These are phyloP conservation scores for Phytophthora chlamydospora DNA, from an alignment of 352 stramenopile genomes.

Conservation along the genomic window DNA sequence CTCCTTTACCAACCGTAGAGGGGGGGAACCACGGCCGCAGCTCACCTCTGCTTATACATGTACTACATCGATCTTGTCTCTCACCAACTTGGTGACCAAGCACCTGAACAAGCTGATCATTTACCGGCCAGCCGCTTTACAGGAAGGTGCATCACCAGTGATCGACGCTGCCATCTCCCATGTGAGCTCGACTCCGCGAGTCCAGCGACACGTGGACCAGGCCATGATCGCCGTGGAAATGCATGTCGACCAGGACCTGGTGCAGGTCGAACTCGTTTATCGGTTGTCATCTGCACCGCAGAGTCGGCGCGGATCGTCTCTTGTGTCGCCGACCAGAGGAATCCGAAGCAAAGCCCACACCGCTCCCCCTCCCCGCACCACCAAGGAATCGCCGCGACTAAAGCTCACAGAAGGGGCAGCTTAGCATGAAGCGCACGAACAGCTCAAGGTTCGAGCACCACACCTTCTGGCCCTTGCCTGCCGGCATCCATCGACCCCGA, in stretches of 20 bases:
- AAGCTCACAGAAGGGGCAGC: conserved; percentile 11
- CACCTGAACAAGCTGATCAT: conserved; percentile 16
- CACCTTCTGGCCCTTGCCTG: conserved; percentile 2
- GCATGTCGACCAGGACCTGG: conserved; percentile 15
- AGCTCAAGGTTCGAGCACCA: conserved; percentile 1
- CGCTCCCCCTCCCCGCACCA: conserved; percentile 16
- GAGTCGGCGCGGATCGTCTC: conserved; percentile 5
- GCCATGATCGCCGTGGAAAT: conserved; percentile 3
- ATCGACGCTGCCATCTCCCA: neutral
- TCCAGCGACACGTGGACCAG: neutral
- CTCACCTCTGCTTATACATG: conserved; percentile 7
- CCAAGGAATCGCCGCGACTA: conserved; percentile 13
- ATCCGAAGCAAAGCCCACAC: conserved; percentile 13
- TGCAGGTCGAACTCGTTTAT: neutral
- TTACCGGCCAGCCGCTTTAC: neutral
- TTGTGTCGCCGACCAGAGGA: conserved; percentile 22
- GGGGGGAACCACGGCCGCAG: neutral
- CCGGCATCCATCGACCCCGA: neutral
- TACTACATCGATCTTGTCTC: neutral
- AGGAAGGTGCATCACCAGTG: conserved; percentile 3
- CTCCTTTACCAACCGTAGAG: conserved; percentile 23
- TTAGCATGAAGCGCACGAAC: conserved; percentile 9
- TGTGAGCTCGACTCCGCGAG: neutral
- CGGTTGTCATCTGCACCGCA: conserved; percentile 3
- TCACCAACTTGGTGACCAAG: neutral